Conservation (phyloP, 495 filamentous ascomycete genomes). For the Hypoxylon trugodes region DNA sequence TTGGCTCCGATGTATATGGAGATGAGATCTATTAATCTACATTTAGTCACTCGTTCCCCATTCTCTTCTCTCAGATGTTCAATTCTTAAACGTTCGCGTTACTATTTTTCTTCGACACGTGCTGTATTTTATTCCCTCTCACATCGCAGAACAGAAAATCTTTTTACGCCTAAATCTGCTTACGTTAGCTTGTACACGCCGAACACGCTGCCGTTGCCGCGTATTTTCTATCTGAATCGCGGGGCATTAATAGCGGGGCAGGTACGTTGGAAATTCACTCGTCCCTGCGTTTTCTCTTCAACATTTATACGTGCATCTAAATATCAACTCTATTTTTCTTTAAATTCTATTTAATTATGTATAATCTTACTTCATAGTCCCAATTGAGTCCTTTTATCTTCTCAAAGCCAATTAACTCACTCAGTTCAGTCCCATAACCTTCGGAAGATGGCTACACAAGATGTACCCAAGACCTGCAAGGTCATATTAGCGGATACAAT, state of each 20-base stretch:
- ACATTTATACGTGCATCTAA: neutral
- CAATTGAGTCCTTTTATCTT: neutral
- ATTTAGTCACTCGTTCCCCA: slow-evolving; percentile 25
- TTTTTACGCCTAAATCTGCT: neutral
- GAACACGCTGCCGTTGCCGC: neutral
- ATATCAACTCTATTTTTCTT: neutral
- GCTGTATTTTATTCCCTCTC: neutral
- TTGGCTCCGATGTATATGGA: slow-evolving; percentile 12
- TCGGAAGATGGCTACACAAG: slow-evolving; percentile 50
- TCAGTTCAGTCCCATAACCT: slow-evolving; percentile 1
- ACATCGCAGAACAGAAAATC: slow-evolving; percentile 1
- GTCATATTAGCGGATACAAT: slow-evolving; percentile 86
- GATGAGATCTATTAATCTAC: slow-evolving; percentile 23
- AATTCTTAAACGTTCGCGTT: neutral
- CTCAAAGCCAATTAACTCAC: slow-evolving; percentile 2
- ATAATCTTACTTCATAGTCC: neutral
- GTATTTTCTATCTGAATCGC: slow-evolving; percentile 24
- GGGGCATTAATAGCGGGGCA: slow-evolving; percentile 35
- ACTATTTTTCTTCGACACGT: neutral
- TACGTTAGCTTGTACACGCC: slow-evolving; percentile 17
- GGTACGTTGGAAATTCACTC: slow-evolving; percentile 33
- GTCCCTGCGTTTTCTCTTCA: slow-evolving; percentile 9
- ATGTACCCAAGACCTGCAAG: slow-evolving; percentile 77
- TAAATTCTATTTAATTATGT: neutral
- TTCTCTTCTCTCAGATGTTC: slow-evolving; percentile 12